Base-by-base conservation (phyloP, 345 rosid species). In the Ceriops tagal region DNA sequence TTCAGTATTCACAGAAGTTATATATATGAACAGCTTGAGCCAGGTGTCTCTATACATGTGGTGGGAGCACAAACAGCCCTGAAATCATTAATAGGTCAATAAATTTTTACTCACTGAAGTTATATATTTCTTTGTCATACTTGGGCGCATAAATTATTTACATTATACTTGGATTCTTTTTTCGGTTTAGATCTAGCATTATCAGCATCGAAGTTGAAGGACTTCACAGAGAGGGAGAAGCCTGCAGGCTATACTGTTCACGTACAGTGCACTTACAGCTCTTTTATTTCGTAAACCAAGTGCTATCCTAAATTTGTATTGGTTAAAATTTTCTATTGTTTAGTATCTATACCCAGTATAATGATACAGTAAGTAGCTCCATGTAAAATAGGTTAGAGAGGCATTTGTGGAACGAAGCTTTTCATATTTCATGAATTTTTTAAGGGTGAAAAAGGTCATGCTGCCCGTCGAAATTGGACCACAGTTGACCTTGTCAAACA, bases 181-280 rank as follows among this genome's bases (percentile, higher is more conserved):
- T 73, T 72, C 78, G 70, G 79, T 77, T 73, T 83, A 95, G 97
- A 92, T 80, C 79, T 90, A 79, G 97, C 96, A 26, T 76, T 90
- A 62, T 87, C 93, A 6, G 70, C 90, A 73, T 95, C 99, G 56
- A 95, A 87, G 89, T 84, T 95, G 78, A 84, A 88, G 84, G 96
- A 84, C 31, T 95, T 88, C 83, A 86, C 96, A 19, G 93, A 92
- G 65, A 87, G 96, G 85, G 96, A 92, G 84, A 90, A 85, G 79
- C 99, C 96, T 57, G 92, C 93, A n/a, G 97, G 92, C 74, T 32
- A 32, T 6, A 32, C 35, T 5, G 35, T 87, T 92, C 80, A 92
- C 99, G 76, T 90, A 79, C 84, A 68, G 65, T 30, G 13, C 46
- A 18, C 51, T 31, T 62, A 18, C 21, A 21, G 9, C 30, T 24